Conservation (phyloP, 2,329 filamentous ascomycete species). For the Diaporthe ilicicola region DNA sequence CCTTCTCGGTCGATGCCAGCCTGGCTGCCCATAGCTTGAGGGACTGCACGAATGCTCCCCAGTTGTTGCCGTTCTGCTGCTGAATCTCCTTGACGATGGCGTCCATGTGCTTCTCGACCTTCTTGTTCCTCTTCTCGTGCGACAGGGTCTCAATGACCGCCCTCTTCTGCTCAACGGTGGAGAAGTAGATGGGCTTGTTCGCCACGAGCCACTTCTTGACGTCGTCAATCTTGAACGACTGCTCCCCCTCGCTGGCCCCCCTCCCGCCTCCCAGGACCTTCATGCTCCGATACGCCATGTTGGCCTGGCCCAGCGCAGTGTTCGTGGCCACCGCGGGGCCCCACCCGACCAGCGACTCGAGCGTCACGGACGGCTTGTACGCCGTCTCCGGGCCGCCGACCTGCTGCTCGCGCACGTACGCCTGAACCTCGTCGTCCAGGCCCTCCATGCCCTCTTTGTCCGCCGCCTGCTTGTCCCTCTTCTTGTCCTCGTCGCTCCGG, state of each 20-base stretch:
- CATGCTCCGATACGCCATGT: conserved; percentile 48
- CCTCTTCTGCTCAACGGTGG: conserved; percentile 42
- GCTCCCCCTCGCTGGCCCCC: conserved; percentile 41
- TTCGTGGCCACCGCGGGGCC: conserved; percentile 48
- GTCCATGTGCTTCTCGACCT: conserved; percentile 37
- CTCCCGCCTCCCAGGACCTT: conserved; percentile 49
- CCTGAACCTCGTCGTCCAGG: conserved; percentile 38
- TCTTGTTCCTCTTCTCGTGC: conserved; percentile 26
- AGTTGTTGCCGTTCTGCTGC: conserved; percentile 21
- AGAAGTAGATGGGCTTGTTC: conserved; percentile 49
- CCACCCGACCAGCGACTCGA: conserved; percentile 46
- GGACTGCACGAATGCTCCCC: conserved; percentile 16
- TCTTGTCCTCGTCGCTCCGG: conserved; percentile 5
- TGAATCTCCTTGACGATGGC: conserved; percentile 45
- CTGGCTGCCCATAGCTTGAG: conserved; percentile 11
- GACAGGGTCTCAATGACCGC: conserved; percentile 36
- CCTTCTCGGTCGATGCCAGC: not conserved
- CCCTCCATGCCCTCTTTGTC: not conserved
- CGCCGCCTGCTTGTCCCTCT: conserved; percentile 13
- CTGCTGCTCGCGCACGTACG: conserved; percentile 39
- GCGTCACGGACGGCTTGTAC: conserved; percentile 46
- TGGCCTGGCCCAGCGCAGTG: conserved; percentile 42
- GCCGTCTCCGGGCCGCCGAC: conserved; percentile 38
- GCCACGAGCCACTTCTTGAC: conserved; percentile 37
- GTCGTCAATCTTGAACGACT: conserved; percentile 36